Evolutionary conservation across 305 asterid species (phyloP), one percentile per base, ranked within the genome.

Genomic region (Fraxinus latifolia): DNA sequence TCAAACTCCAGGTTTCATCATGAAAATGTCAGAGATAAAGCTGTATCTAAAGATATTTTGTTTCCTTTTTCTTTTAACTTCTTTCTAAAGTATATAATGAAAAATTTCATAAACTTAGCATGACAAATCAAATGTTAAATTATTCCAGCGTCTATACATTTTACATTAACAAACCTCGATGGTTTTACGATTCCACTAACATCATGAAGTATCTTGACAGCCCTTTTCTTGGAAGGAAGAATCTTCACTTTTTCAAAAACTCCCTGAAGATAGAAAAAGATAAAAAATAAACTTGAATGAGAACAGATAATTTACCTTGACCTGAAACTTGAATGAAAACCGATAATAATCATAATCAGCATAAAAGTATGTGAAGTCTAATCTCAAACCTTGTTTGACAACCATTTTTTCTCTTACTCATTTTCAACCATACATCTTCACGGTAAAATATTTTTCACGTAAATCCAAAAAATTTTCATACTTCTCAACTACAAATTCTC

Each of bases 111-210:
- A 62, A 37, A 25, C 74, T 50, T 33, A 74, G 53, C 19, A 29
- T 65, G 37, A 70, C 60, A 68, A 79, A 47, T 67, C 27, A 44
- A 55, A 55, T 62, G 42, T 12, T 65, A 2, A 77, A 67, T 58
- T 80, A 77, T 58, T 34, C 36, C 23, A 25, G 31, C 31, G 15
- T 68, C 32, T 55, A 19, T 17, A 72, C 2, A 12, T 79, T 39
- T 77, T 17, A 11, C 29, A 78, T 3, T 71, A 84, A 80, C 94
- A 50, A 78, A 93, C 99, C 98, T 94, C 65, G 98, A 92, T 42
- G 99, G 98, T 82, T 88, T 96, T 60, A 94, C 82, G 11, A 91
- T 88, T 77, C 99, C 98, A 33, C 89, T 92, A 81, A 91, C 89
- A 83, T 91, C 89, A 7, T 86, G 89, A 72, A 96, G 97, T 87